A percentile compares a stretch with the other conserved stretches of the same genome.
Conservation (phyloP, 306 rosid species). For the Citrullus colocynthis region DNA sequence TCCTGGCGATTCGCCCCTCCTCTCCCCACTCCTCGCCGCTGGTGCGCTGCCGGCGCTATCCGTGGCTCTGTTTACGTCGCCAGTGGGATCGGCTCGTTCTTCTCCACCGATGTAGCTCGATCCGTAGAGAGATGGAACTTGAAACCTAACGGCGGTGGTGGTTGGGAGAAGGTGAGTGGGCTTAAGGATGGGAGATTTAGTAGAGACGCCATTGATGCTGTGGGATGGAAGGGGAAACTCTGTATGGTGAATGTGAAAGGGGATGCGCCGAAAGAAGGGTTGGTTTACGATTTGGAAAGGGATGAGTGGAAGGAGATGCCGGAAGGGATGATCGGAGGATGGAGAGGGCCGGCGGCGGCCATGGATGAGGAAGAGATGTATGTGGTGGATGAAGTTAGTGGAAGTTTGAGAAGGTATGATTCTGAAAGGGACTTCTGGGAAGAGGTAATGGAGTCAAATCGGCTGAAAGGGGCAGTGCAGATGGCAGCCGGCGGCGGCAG, state of each 20-base stretch:
- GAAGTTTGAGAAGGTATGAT: conserved; percentile 32
- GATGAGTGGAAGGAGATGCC: conserved; percentile 65
- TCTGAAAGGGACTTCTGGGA: conserved; percentile 42
- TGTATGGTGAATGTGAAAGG: conserved; percentile 79
- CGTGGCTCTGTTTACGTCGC: conserved; percentile 38
- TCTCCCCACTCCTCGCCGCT: conserved; percentile 46
- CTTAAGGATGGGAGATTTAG: conserved; percentile 50
- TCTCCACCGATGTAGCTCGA: conserved; percentile 39
- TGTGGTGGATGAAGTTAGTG: conserved; percentile 51
- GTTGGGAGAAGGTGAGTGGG: conserved; percentile 40
- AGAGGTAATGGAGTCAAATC: conserved; percentile 21
- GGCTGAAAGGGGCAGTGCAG: conserved; percentile 53
- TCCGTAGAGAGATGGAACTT: conserved; percentile 44
- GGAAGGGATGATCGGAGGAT: conserved; percentile 62
- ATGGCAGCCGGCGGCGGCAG: conserved; percentile 42
- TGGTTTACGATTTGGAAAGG: conserved; percentile 34
- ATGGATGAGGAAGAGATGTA: conserved; percentile 65
- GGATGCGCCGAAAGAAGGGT: conserved; percentile 43
- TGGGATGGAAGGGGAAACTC: conserved; percentile 68
- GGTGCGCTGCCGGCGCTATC: conserved; percentile 53
- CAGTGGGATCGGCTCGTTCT: conserved; percentile 65
- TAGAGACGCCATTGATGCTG: conserved; percentile 73
- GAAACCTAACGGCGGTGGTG: not conserved
- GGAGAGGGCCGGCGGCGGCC: conserved; percentile 88
- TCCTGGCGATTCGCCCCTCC: conserved; percentile 45